phyloP scores from a whole-genome alignment of 2,329 filamentous ascomycete genomes.

The Pseudogymnoascus destructans region DNA sequence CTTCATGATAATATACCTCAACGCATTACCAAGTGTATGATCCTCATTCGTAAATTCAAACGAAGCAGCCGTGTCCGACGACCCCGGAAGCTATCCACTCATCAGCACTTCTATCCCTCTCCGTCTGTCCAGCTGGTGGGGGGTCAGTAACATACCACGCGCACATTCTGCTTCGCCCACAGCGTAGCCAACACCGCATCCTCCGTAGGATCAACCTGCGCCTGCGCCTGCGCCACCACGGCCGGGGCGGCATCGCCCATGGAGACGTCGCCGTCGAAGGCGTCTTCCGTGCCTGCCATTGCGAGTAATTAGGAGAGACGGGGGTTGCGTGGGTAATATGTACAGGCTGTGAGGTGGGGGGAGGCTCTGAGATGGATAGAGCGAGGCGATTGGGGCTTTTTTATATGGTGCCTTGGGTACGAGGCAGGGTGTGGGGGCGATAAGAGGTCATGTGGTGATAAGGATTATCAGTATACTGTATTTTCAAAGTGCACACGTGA shows the following conservation, averaged over 20 bases:
- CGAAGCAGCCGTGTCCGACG: slow-evolving; percentile 75
- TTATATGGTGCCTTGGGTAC: not conserved
- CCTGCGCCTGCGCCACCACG: not conserved
- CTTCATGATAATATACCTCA: slow-evolving; percentile 96
- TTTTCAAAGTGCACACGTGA: not conserved
- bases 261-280: slow-evolving; percentile 18
- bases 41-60: slow-evolving; percentile 93
- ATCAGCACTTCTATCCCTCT: not conserved
- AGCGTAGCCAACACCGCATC: slow-evolving; percentile 37
- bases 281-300: not conserved
- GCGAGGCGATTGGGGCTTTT: not conserved
- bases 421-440: not conserved
- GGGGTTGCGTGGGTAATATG: not conserved
- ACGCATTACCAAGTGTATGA: slow-evolving; percentile 86
- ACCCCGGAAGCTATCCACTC: slow-evolving; percentile 58
- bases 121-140: too few relatives aligned
- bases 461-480: not conserved
- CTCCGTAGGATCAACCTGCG: slow-evolving; percentile 18
- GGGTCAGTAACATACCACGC: slow-evolving; percentile 38
- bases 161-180: slow-evolving; percentile 41
- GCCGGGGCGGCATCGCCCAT: slow-evolving; percentile 19
- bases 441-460: not conserved
- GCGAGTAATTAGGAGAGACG: not conserved
- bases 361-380: not conserved
- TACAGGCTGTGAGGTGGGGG: not conserved